A percentile compares a stretch with the other conserved stretches of the same genome.
Evolutionary conservation across 306 rosid genomes (phyloP).

Genomic region (Elaeagnus macrophylla): DNA sequence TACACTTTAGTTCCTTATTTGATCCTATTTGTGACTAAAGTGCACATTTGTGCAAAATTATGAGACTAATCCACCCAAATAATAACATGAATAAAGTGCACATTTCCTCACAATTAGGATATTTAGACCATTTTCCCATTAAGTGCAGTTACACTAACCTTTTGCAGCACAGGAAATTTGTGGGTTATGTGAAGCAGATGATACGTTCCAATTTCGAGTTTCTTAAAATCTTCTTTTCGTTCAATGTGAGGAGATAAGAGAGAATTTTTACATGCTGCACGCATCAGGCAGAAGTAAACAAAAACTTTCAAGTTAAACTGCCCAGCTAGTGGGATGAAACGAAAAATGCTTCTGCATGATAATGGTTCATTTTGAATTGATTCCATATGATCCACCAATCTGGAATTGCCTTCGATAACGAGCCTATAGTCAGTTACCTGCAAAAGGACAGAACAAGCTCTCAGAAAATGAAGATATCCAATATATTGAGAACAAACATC

Average conservation of each 20-base stretch:
- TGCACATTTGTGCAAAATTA: too few relatives aligned
- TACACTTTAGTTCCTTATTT: too few relatives aligned
- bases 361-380: constrained; percentile 28
- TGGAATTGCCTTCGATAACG: constrained; percentile 46
- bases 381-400: constrained; percentile 28
- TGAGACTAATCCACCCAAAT: background rate
- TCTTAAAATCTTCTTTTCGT: constrained; percentile 28
- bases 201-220: constrained; percentile 47
- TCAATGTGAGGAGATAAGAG: constrained; percentile 29
- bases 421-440: constrained; percentile 65
- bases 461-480: constrained; percentile 10
- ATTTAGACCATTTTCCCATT: constrained; percentile 13
- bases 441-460: constrained; percentile 26
- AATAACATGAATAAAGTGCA: background rate
- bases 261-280: constrained; percentile 40
- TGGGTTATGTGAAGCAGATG: constrained; percentile 60
- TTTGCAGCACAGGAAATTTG: constrained; percentile 57
- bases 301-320: constrained; percentile 28
- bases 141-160: constrained; percentile 20
- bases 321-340: constrained; percentile 29
- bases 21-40: too few relatives aligned
- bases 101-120: constrained; percentile 11
- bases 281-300: constrained; percentile 45
- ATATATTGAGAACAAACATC: background rate
- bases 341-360: constrained; percentile 58